phyloP scores from a whole-genome alignment of 352 stramenopile genomes.

The Phytophthora megakarya region DNA sequence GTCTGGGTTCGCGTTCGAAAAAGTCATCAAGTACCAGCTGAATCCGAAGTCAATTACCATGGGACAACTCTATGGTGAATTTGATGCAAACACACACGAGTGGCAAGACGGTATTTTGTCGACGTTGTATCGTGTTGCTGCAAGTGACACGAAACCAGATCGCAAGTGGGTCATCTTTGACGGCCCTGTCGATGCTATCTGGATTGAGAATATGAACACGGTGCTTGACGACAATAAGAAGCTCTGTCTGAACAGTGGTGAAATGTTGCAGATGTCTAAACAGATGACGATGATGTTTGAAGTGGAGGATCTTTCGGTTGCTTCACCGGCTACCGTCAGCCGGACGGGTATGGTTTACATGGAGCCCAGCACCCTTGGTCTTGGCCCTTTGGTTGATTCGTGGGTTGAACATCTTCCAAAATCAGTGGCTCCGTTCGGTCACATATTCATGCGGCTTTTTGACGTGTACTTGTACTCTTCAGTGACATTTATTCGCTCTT shows the following conservation, averaged over 20 bases:
- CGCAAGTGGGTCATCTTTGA: slow-evolving; percentile 96
- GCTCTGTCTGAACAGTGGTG: slow-evolving; percentile 92
- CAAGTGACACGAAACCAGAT: slow-evolving; percentile 87
- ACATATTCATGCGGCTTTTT: slow-evolving; percentile 80
- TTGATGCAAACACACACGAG: slow-evolving; percentile 95
- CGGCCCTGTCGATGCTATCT: slow-evolving; percentile 94
- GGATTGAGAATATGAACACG: slow-evolving; percentile 98
- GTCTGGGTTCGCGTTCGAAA: slow-evolving; percentile 89
- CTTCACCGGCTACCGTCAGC: slow-evolving; percentile 94
- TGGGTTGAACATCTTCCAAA: slow-evolving; percentile 86
- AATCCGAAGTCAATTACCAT: slow-evolving; percentile 97
- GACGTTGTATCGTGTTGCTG: slow-evolving; percentile 91
- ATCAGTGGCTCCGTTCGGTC: slow-evolving; percentile 23
- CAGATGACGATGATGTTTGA: slow-evolving; percentile 99
- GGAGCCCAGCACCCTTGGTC: slow-evolving; percentile 92
- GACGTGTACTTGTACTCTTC: slow-evolving; percentile 91
- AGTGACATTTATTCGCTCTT: slow-evolving; percentile 87
- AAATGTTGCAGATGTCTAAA: slow-evolving; percentile 95
- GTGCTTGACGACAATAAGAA: slow-evolving; percentile 97
- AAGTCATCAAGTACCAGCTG: slow-evolving; percentile 89
- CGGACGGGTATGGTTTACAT: slow-evolving; percentile 97
- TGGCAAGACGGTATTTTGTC: slow-evolving; percentile 96
- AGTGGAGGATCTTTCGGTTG: slow-evolving; percentile 94
- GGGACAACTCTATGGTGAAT: slow-evolving; percentile 95
- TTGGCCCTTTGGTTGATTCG: slow-evolving; percentile 87